A percentile compares a stretch with the other conserved stretches of the same genome.
Conservation (phyloP, 1,139 yeast species). For the Sugiyamaella pinicola region DNA sequence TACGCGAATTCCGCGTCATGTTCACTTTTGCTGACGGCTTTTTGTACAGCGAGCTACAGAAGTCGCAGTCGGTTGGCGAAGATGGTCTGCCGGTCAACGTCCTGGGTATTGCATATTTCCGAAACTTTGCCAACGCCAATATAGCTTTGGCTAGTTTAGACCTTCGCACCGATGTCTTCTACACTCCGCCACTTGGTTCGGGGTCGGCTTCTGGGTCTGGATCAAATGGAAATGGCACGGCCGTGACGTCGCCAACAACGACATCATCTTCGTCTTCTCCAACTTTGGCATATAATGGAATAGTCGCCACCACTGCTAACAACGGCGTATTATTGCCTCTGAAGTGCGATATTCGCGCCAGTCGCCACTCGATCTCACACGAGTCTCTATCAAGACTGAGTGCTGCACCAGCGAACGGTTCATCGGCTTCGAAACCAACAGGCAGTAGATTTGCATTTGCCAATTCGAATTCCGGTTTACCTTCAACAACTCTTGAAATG, state of each 20-base stretch:
- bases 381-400: slow-evolving; percentile 23
- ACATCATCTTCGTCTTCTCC: slow-evolving; percentile 27
- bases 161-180: slow-evolving; percentile 28
- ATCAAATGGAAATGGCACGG: slow-evolving; percentile 9
- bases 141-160: slow-evolving; percentile 72
- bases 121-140: slow-evolving; percentile 63
- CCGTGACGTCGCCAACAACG: slow-evolving; percentile 17
- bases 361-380: slow-evolving; percentile 27
- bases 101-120: slow-evolving; percentile 63
- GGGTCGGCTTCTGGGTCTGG: slow-evolving; percentile 11
- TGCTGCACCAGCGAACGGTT: neutral
- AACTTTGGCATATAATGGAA: slow-evolving; percentile 25
- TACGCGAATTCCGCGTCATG: slow-evolving; percentile 74
- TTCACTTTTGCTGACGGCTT: slow-evolving; percentile 83
- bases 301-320: slow-evolving; percentile 9
- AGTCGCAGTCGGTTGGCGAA: slow-evolving; percentile 38
- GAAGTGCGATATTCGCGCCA: slow-evolving; percentile 33
- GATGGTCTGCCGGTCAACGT: slow-evolving; percentile 43
- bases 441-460: slow-evolving; percentile 21
- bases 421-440: slow-evolving; percentile 1
- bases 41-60: slow-evolving; percentile 58
- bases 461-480: slow-evolving; percentile 13
- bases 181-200: slow-evolving; percentile 2
- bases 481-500: slow-evolving; percentile 24
- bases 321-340: slow-evolving; percentile 24